Percentiles rank a stretch among this genome's conserved stretches.
These are phyloP conservation scores for Diaporthe australafricana DNA, from an alignment of 2,329 filamentous ascomycete genomes.

Conservation along the genomic window DNA sequence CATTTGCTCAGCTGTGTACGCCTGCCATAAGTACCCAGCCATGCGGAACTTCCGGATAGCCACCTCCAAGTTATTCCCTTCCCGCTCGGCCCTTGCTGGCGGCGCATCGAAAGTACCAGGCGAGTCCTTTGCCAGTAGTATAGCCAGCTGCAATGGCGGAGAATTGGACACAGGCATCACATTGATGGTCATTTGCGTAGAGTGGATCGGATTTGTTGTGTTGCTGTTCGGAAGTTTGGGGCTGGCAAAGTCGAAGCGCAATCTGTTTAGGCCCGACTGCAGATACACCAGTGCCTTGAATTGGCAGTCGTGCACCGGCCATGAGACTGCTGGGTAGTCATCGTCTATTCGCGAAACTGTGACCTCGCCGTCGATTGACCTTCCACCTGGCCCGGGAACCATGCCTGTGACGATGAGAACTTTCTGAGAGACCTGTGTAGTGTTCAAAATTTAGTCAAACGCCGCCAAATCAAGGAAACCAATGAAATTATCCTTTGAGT, in stretches of 20 bases:
- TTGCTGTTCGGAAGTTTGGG: constrained; percentile 81
- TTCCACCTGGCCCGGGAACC: constrained; percentile 77
- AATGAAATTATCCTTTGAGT: not conserved
- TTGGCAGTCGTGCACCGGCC: constrained; percentile 89
- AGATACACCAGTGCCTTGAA: constrained; percentile 94
- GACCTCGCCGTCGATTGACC: constrained; percentile 80
- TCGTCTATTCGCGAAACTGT: constrained; percentile 87
- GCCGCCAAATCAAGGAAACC: not conserved
- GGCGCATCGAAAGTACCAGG: constrained; percentile 85
- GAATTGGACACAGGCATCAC: constrained; percentile 83
- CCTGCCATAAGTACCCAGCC: constrained; percentile 96
- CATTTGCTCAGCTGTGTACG: constrained; percentile 98
- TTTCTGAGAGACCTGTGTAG: constrained; percentile 85
- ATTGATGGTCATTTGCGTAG: constrained; percentile 84
- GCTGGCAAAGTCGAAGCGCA: constrained; percentile 89
- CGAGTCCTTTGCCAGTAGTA: constrained; percentile 89
- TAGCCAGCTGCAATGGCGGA: constrained; percentile 89
- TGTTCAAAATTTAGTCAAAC: constrained; percentile 2
- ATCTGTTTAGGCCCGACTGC: constrained; percentile 87
- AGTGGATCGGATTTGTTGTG: constrained; percentile 77
- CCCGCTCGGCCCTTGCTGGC: constrained; percentile 78
- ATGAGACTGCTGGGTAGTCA: constrained; percentile 82
- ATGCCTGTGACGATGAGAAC: constrained; percentile 84
- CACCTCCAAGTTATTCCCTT: constrained; percentile 84
- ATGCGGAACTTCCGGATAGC: constrained; percentile 93